Evolutionary conservation across 2,329 filamentous ascomycete species (phyloP).

Genomic region (Monilinia fructigena): DNA sequence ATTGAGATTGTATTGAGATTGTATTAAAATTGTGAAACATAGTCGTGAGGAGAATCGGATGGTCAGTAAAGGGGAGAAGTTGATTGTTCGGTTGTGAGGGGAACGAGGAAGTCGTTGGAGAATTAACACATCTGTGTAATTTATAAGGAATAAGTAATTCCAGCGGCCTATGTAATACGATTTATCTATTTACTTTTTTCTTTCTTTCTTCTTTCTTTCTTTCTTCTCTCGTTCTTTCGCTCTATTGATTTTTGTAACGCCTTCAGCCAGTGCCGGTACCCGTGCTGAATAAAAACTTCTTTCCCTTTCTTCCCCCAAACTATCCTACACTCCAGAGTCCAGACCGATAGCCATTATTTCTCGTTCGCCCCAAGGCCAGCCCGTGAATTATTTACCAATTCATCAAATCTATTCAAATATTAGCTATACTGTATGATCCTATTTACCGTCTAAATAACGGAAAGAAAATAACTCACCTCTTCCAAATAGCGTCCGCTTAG

Average conservation of each 20-base stretch:
- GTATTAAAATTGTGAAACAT: no score
- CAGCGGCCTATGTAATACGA: neutral
- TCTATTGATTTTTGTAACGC: neutral
- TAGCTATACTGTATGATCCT: neutral
- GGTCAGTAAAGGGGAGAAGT: no score
- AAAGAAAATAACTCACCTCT: slow-evolving; percentile 60
- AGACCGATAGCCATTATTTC: neutral
- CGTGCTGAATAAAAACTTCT: neutral
- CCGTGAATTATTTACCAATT: neutral
- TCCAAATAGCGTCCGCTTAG: slow-evolving; percentile 92
- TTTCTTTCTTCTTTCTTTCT: no score
- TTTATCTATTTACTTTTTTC: no score
- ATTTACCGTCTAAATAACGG: neutral
- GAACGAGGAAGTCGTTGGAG: no score
- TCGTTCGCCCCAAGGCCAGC: no score
- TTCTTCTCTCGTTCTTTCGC: neutral
- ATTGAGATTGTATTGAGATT: no score
- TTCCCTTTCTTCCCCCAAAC: neutral
- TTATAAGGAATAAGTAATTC: neutral
- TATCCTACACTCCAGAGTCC: neutral
- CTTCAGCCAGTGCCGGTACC: neutral
- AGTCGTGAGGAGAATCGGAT: no score
- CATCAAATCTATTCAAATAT: slow-evolving; percentile 1
- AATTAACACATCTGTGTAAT: neutral
- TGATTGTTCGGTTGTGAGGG: neutral